Percentiles rank a stretch among this genome's conserved stretches.
These are phyloP conservation scores for Platismatia glauca DNA, from an alignment of 495 filamentous ascomycete species.

Conservation along the genomic window DNA sequence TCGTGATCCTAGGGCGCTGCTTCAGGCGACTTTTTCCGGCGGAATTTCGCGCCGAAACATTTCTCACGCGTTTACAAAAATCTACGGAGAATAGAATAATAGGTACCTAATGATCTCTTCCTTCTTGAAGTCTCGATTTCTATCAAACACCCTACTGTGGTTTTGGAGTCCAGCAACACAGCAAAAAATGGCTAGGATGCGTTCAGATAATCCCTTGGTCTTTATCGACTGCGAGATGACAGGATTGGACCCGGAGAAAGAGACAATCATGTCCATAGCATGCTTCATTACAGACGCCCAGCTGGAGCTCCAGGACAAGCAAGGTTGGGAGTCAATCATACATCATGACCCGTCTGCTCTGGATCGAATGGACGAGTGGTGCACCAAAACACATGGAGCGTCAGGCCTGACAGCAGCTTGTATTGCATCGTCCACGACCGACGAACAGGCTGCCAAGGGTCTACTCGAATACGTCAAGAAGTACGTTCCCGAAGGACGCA, in stretches of 20 bases:
- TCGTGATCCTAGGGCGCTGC: no score
- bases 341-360: slow-evolving; percentile 64
- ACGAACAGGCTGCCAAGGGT: slow-evolving; percentile 59
- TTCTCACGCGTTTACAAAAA: slow-evolving; percentile 3
- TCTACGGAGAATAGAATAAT: no score
- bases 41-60: neutral
- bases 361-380: slow-evolving; percentile 69
- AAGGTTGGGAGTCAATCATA: slow-evolving; percentile 73
- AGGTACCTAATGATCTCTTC: slow-evolving; percentile 1
- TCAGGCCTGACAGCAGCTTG: slow-evolving; percentile 75
- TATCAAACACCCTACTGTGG: neutral
- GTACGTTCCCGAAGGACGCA: slow-evolving; percentile 52
- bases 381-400: slow-evolving; percentile 51
- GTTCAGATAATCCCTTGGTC: slow-evolving; percentile 56
- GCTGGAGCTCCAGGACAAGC: slow-evolving; percentile 63
- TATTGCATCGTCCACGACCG: slow-evolving; percentile 59
- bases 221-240: slow-evolving; percentile 99
- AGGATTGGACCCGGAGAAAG: slow-evolving; percentile 66
- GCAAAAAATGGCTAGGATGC: slow-evolving; percentile 35
- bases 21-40: neutral
- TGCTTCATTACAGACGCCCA: slow-evolving; percentile 83
- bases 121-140: slow-evolving; percentile 1
- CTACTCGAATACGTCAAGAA: slow-evolving; percentile 70
- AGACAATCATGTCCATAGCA: slow-evolving; percentile 84
- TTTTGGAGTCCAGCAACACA: neutral